Evolutionary conservation across 2,329 filamentous ascomycete genomes (phyloP).

Genomic region (Pseudocercospora macadamiae): DNA sequence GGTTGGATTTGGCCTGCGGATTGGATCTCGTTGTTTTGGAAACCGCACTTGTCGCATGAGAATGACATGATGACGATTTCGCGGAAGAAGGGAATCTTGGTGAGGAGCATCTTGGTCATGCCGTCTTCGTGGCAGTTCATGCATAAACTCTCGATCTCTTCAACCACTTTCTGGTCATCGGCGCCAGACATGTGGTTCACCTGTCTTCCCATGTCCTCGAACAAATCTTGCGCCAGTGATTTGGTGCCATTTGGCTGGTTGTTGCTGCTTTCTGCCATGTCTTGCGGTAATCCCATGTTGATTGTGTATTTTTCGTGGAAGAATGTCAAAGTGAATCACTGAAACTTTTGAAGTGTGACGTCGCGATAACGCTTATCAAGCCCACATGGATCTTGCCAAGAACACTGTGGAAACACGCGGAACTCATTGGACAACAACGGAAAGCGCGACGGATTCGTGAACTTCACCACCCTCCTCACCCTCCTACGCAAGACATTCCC

Average conservation of each 20-base stretch:
- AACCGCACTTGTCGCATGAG: constrained; percentile 82
- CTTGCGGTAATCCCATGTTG: constrained; percentile 18
- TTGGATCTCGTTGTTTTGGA: constrained; percentile 92
- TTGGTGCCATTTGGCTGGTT: constrained; percentile 21
- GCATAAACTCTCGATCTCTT: constrained; percentile 58
- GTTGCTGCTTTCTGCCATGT: constrained; percentile 19
- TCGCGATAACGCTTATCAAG: no score
- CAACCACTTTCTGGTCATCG: constrained; percentile 52
- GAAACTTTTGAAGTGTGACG: background rate
- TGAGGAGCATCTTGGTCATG: constrained; percentile 81
- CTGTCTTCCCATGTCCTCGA: constrained; percentile 56
- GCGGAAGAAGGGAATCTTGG: constrained; percentile 93
- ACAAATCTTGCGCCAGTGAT: constrained; percentile 51
- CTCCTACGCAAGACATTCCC: no score
- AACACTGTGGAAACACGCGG: no score
- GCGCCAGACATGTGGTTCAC: constrained; percentile 45
- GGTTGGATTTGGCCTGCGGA: constrained; percentile 90
- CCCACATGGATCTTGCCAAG: no score
- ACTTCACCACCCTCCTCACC: no score
- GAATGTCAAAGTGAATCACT: background rate
- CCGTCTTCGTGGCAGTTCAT: constrained; percentile 65
- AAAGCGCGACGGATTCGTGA: no score
- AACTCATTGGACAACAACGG: no score
- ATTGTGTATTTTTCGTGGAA: background rate
- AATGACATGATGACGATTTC: constrained; percentile 98